These are phyloP conservation scores for Agaricus sinodeliciosus DNA, from an alignment of 768 basidiomycete genomes.

Conservation along the genomic window DNA sequence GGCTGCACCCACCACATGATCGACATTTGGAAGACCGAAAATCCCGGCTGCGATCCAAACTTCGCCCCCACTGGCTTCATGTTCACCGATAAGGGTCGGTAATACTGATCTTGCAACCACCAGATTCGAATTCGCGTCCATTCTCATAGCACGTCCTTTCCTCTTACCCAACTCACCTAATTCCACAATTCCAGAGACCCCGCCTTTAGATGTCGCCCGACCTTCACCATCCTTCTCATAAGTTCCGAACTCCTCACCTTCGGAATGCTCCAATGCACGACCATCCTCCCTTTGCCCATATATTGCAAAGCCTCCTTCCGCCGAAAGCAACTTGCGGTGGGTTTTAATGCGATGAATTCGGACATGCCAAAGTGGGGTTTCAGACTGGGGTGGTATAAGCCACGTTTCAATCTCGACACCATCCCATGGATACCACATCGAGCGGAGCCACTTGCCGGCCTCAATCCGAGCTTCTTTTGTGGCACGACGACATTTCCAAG, in stretches of 20 bases:
- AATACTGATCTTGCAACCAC: slow-evolving; percentile 62
- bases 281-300: slow-evolving; percentile 61
- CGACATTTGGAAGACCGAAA: slow-evolving; percentile 49
- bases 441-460: slow-evolving; percentile 47
- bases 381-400: slow-evolving; percentile 57
- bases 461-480: slow-evolving; percentile 57
- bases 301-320: slow-evolving; percentile 68
- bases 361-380: slow-evolving; percentile 60
- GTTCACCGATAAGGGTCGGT: slow-evolving; percentile 51
- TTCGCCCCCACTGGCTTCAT: slow-evolving; percentile 31
- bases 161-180: slow-evolving; percentile 25
- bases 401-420: slow-evolving; percentile 71
- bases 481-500: slow-evolving; percentile 62
- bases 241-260: slow-evolving; percentile 39
- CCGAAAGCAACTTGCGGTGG: slow-evolving; percentile 43
- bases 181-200: slow-evolving; percentile 57
- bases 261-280: slow-evolving; percentile 46
- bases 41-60: slow-evolving; percentile 62
- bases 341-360: slow-evolving; percentile 59
- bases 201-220: slow-evolving; percentile 51
- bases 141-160: slow-evolving; percentile 41
- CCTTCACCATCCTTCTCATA: slow-evolving; percentile 40
- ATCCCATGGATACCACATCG: slow-evolving; percentile 71
- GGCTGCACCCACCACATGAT: slow-evolving; percentile 27
- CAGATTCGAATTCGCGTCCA: slow-evolving; percentile 69